A percentile compares a stretch with the other conserved stretches of the same genome.
phyloP scores from a whole-genome alignment of 768 basidiomycete genomes.

The Cubamyces sp. region DNA sequence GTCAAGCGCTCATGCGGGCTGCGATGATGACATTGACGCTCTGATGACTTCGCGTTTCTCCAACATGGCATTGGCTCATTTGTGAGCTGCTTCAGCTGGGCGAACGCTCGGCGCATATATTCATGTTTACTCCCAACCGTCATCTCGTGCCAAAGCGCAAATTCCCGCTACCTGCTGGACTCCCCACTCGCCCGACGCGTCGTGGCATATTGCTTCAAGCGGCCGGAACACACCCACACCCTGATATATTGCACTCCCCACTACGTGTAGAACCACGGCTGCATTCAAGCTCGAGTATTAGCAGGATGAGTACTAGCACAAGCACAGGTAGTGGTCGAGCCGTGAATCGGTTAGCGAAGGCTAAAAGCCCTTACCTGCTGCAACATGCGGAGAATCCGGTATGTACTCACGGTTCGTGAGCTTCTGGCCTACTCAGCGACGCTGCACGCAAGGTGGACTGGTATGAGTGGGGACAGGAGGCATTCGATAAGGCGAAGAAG shows the following conservation, averaged over 20 bases:
- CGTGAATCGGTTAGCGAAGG: slow-evolving; percentile 24
- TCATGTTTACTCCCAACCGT: slow-evolving; percentile 5
- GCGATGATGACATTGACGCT: not conserved
- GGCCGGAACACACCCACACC: not conserved
- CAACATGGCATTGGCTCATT: slow-evolving; percentile 1
- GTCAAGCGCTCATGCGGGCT: too few relatives aligned
- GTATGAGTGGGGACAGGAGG: slow-evolving; percentile 35
- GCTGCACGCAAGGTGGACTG: slow-evolving; percentile 30
- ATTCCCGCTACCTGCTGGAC: not conserved
- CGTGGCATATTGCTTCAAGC: not conserved
- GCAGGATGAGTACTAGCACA: not conserved
- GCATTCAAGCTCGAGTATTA: not conserved
- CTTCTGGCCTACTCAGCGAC: not conserved
- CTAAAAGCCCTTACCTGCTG: slow-evolving; percentile 33
- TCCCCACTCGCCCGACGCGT: not conserved
- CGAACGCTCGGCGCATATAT: not conserved
- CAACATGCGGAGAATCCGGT: slow-evolving; percentile 35
- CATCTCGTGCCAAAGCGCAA: slow-evolving; percentile 1
- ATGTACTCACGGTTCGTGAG: not conserved
- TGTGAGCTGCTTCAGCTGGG: not conserved
- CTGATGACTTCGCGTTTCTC: not conserved
- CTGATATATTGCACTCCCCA: too few relatives aligned
- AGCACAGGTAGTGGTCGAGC: not conserved
- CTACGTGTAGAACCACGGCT: too few relatives aligned
- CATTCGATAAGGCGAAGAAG: slow-evolving; percentile 32